Percentiles rank a stretch among this genome's conserved stretches.
phyloP scores from a whole-genome alignment of 768 basidiomycete genomes.

The Tylopilus intermedius region DNA sequence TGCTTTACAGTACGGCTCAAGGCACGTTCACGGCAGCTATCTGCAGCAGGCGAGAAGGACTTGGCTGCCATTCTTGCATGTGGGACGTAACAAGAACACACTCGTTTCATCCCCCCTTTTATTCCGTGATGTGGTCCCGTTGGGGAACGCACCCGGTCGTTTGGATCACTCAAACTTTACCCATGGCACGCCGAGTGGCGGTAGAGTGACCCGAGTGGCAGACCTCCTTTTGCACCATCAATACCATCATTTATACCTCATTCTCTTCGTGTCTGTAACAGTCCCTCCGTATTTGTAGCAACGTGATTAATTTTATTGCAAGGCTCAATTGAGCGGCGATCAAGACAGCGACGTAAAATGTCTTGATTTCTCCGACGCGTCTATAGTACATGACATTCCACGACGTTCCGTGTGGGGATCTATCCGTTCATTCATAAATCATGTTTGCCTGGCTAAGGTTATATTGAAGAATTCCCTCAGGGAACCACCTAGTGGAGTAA shows the following conservation, averaged over 20 bases:
- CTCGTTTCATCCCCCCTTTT: background rate
- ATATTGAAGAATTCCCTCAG: conserved; percentile 77
- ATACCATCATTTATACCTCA: conserved; percentile 26
- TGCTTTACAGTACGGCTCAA: conserved; percentile 73
- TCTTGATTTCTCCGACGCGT: conserved; percentile 4
- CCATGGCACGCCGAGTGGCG: conserved; percentile 29
- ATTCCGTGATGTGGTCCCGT: conserved; percentile 6
- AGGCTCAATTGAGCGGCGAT: background rate
- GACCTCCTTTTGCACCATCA: conserved; percentile 12
- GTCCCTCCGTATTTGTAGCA: background rate
- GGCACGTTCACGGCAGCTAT: conserved; percentile 79
- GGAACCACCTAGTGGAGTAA: conserved; percentile 70
- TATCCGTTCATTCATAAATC: conserved; percentile 68
- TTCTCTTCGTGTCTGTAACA: background rate
- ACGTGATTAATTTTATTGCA: background rate
- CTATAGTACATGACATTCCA: conserved; percentile 19
- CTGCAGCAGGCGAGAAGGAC: conserved; percentile 83
- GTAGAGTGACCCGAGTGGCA: conserved; percentile 5
- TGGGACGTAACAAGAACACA: conserved; percentile 20
- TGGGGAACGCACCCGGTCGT: conserved; percentile 4
- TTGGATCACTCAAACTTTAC: conserved; percentile 8
- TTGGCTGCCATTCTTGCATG: conserved; percentile 62
- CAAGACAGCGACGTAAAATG: background rate
- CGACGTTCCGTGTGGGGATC: background rate
- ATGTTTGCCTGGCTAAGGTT: conserved; percentile 57